Evolutionary conservation across 2,329 filamentous ascomycete species (phyloP), one percentile per base, ranked within the genome.

Genomic region (Aspergillus phoenicis): DNA sequence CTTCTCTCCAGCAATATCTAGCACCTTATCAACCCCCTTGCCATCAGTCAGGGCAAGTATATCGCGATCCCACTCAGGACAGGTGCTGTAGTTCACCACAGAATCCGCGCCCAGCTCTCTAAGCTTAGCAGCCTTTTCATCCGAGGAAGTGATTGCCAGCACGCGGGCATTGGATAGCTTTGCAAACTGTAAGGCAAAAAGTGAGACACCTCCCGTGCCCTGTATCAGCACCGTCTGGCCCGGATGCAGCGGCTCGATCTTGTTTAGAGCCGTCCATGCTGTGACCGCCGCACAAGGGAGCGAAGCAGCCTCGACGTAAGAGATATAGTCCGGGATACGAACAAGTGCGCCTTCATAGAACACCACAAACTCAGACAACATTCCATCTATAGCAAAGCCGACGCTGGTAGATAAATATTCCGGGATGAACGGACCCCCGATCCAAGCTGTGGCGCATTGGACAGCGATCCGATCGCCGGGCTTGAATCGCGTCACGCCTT

Each of bases 111-210:
- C 78, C 8, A 82, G 75, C 5, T 57, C 47, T 26, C 62, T 64
- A 17, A 69, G 63, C 11, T 51, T 30, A 13, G 63, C 26, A 2
- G 65, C 56, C 41, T 66, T 69, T 20, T 75, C 64, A 59, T 82
- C 78, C 13, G 73, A 78, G 1, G 81, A 81, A 0, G 79, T 81
- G 0, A 79, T 82, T 43, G 80, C 72, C 49, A 81, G 81, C 6
- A 77, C 77, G 2, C 70, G 78, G 0, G 77, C 78, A 5, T 80
- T 81, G 1, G 77, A 77, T 0, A 80, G 81, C 59, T 78, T 78
- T 36, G 79, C 81, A 8, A 81, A 63, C 8, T 75, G 70, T 26
- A 79, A 68, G 4, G 70, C 78, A 0, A 73, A 76, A 30, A 79
- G 64, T 2, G 77, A 76, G 15, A 80, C 75, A 1, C 78, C 79